phyloP scores from a whole-genome alignment of 495 filamentous ascomycete genomes.

The Daldinia childiae region DNA sequence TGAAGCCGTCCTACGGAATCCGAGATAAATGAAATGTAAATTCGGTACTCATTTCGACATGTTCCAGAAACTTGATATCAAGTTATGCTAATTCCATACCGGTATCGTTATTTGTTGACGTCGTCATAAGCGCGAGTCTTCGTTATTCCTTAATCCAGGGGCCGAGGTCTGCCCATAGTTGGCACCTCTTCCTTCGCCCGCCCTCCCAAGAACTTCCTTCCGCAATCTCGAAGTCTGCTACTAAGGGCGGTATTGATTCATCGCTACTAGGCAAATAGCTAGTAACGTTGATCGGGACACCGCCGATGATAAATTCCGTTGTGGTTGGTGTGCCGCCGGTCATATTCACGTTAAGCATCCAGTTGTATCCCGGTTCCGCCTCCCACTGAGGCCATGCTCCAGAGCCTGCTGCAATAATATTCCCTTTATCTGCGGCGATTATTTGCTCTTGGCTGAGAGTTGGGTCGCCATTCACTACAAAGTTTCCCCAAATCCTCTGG shows the following conservation, averaged over 20 bases:
- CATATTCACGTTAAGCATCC: constrained; percentile 63
- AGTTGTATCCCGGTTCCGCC: constrained; percentile 46
- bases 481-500: constrained; percentile 59
- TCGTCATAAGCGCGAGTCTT: not conserved
- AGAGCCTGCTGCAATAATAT: constrained; percentile 31
- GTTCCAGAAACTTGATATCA: not conserved
- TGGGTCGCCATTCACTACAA: constrained; percentile 63
- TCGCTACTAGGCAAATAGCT: constrained; percentile 39
- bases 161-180: constrained; percentile 63
- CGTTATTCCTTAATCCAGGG: constrained; percentile 27
- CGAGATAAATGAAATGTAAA: not conserved
- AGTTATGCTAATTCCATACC: not conserved
- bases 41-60: not conserved
- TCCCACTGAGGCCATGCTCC: constrained; percentile 40
- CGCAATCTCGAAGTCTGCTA: constrained; percentile 58
- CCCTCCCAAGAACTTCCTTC: constrained; percentile 66
- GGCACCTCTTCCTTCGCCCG: constrained; percentile 63
- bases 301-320: constrained; percentile 1
- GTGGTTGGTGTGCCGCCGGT: constrained; percentile 55
- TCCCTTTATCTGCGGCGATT: constrained; percentile 22
- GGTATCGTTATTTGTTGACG: not conserved
- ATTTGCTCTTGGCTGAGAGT: constrained; percentile 49
- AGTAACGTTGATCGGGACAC: constrained; percentile 18
- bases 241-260: constrained; percentile 48
- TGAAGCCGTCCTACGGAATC: not conserved